Conservation (phyloP, 768 basidiomycete genomes). For the Clitopilus passeckerianus region DNA sequence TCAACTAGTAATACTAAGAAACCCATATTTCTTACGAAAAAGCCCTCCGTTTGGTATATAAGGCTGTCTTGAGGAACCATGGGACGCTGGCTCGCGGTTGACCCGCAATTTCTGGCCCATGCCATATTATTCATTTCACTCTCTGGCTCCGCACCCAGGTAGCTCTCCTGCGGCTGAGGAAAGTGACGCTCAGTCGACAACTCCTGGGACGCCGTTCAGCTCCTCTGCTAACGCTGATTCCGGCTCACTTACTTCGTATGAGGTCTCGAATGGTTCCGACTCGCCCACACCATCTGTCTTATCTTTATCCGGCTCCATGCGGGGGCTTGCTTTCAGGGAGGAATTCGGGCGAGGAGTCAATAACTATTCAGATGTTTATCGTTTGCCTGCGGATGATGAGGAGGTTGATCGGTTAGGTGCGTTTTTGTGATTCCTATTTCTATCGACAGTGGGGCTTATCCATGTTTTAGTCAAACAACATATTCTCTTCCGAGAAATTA, state of each 20-base stretch:
- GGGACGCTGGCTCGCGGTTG: neutral
- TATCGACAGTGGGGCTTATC: neutral
- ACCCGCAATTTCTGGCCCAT: slow-evolving; percentile 1
- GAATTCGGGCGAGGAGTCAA: slow-evolving; percentile 71
- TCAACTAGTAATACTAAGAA: neutral
- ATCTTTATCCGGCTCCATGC: slow-evolving; percentile 62
- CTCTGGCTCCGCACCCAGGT: slow-evolving; percentile 8
- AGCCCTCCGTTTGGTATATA: neutral
- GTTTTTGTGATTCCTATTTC: slow-evolving; percentile 11
- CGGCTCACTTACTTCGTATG: slow-evolving; percentile 53
- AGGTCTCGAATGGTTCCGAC: slow-evolving; percentile 53
- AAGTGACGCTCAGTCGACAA: slow-evolving; percentile 39
- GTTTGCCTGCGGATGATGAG: slow-evolving; percentile 74
- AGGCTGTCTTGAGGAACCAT: neutral
- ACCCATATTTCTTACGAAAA: neutral
- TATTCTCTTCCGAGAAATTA: slow-evolving; percentile 52
- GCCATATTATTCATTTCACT: slow-evolving; percentile 1
- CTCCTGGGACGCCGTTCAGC: slow-evolving; percentile 35
- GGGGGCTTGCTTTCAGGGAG: slow-evolving; percentile 51
- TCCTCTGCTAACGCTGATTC: slow-evolving; percentile 29
- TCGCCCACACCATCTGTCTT: slow-evolving; percentile 69
- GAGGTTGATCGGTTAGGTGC: slow-evolving; percentile 66
- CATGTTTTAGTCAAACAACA: slow-evolving; percentile 58
- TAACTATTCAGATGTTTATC: slow-evolving; percentile 76
- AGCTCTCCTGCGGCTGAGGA: slow-evolving; percentile 34